Evolutionary conservation across 805 yeast species (phyloP), one percentile per base, ranked within the genome.

Genomic region (Cyberlindnera nakhonratchasimensis): DNA sequence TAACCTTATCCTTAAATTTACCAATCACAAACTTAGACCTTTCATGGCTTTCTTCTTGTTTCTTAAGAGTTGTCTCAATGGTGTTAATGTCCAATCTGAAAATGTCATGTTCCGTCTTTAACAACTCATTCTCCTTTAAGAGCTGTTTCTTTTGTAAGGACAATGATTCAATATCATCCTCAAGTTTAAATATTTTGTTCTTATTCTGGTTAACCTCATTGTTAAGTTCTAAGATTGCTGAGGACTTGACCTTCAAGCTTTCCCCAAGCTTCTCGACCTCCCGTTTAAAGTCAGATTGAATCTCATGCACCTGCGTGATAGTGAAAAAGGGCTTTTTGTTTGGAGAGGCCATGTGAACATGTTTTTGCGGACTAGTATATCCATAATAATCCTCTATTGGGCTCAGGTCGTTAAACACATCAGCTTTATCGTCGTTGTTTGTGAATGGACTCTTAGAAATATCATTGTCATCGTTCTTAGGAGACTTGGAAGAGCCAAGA

Each of bases 251-350:
- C 23, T 48, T 50, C 25, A 62, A 37, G 11, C 37, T 42, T 6
- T 47, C 43, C 20, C 50, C 50, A 13, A 61, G 37, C 14, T 50
- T 48, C n/a, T 44, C 52, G 29, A 50, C 50, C 18, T 57, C 54
- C 13, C 29, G 36, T 37, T 45, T 51, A 42, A 55, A 58, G 12
- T 51, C 60, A 6, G 47, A 41, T 40, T 57, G 62, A 29, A 57
- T 54, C 19, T 55, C 56, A 29, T 58, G 57, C 8, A 59, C 54
- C 31, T 59, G 62, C 2, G 43, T 18, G 14, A 58, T 52, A 5
- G 63, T 48, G 42, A 55, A 59, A 30, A 54, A 46, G 7, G 63
- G 62, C 43, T 53, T 54, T 32, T 55, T 43, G 26, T 43, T 52
- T 19, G 60, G 61, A 9, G 55, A 39, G 11, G 36, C 42, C 12